These are phyloP conservation scores for Inosperma sp. DNA, from an alignment of 768 basidiomycete genomes.

Conservation along the genomic window DNA sequence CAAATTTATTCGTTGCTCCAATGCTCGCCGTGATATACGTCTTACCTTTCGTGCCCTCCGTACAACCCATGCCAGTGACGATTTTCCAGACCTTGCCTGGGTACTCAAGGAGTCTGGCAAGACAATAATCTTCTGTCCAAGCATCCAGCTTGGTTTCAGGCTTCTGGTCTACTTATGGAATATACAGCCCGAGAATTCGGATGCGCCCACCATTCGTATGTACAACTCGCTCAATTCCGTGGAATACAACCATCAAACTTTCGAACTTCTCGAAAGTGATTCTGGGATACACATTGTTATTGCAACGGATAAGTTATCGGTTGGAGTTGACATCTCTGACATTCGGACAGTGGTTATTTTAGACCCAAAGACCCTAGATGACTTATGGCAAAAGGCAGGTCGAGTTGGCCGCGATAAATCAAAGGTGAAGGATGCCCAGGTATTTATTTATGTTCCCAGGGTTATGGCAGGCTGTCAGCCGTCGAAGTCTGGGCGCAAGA, in stretches of 20 bases:
- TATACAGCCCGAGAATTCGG: conserved; percentile 4
- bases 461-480: not conserved
- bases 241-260: conserved; percentile 12
- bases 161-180: conserved; percentile 24
- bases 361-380: conserved; percentile 16
- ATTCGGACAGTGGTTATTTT: conserved; percentile 16
- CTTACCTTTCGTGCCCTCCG: conserved; percentile 18
- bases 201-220: conserved; percentile 5
- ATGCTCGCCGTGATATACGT: conserved; percentile 24
- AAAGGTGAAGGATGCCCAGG: conserved; percentile 7
- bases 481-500: not conserved
- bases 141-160: conserved; percentile 22
- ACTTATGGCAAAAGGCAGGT: conserved; percentile 18
- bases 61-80: conserved; percentile 14
- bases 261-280: conserved; percentile 15
- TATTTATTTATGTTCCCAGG: conserved; percentile 14
- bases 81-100: conserved; percentile 26
- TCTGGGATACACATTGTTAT: conserved; percentile 10
- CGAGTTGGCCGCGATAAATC: conserved; percentile 11
- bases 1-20: conserved; percentile 23
- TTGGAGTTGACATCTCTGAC: conserved; percentile 16
- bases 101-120: conserved; percentile 19
- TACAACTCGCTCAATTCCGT: conserved; percentile 16
- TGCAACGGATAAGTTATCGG: conserved; percentile 19
- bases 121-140: conserved; percentile 25